Evolutionary conservation across 345 rosid genomes (phyloP).

Genomic region (Gossypium raimondii): DNA sequence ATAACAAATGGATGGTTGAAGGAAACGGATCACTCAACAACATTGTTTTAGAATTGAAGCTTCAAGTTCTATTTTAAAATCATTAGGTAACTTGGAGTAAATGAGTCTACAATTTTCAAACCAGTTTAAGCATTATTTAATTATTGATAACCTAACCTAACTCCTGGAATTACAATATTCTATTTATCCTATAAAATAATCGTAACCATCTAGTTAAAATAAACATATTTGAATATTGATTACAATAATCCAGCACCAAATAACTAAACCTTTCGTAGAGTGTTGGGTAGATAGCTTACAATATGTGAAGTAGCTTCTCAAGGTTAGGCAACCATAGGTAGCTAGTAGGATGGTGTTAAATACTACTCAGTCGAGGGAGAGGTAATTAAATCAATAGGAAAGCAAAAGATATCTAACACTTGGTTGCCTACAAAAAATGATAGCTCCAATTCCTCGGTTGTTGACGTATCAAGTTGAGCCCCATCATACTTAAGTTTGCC

Average conservation of each 20-base stretch:
- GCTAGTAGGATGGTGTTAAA: neutral
- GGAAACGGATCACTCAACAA: neutral
- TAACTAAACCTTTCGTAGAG: neutral
- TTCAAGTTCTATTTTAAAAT: neutral
- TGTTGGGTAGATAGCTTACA: neutral
- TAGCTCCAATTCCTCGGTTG: conserved; percentile 1
- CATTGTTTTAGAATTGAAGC: neutral
- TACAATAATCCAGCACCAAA: too few relatives aligned
- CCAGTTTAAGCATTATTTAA: neutral
- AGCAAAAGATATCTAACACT: neutral
- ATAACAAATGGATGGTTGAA: neutral
- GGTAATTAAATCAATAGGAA: neutral
- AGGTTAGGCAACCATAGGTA: neutral
- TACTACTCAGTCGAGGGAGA: neutral
- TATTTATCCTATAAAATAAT: too few relatives aligned
- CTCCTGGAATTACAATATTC: too few relatives aligned
- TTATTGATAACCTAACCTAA: neutral
- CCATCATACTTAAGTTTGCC: neutral
- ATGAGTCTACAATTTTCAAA: neutral
- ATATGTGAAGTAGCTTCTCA: neutral
- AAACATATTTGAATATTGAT: too few relatives aligned
- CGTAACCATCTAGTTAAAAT: too few relatives aligned
- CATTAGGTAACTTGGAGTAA: neutral
- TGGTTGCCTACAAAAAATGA: neutral
- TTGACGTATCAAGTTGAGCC: neutral